phyloP scores from a whole-genome alignment of 495 filamentous ascomycete species.

The Penicillium paradoxum region DNA sequence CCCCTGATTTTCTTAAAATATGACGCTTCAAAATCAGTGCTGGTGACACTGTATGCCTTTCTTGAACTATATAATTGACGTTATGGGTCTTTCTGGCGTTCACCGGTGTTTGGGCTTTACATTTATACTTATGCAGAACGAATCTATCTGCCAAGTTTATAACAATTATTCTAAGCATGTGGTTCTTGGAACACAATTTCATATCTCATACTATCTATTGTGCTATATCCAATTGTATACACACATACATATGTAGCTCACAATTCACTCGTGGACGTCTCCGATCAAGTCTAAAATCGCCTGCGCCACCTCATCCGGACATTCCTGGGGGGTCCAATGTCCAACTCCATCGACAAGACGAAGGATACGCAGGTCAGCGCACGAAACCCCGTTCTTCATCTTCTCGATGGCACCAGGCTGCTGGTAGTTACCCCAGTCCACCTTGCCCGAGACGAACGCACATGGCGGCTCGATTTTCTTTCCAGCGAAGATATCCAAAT shows the following conservation, averaged over 20 bases:
- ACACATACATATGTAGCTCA: neutral
- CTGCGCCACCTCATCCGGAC: slow-evolving; percentile 49
- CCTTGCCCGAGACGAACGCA: slow-evolving; percentile 52
- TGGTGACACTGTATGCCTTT: slow-evolving; percentile 5
- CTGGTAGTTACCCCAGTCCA: slow-evolving; percentile 67
- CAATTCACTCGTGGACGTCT: slow-evolving; percentile 1
- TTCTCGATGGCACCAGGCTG: slow-evolving; percentile 57
- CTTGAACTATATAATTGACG: neutral
- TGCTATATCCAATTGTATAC: neutral
- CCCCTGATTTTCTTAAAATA: slow-evolving; percentile 15
- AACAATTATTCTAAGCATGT: neutral
- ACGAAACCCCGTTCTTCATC: slow-evolving; percentile 42
- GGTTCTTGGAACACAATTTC: neutral
- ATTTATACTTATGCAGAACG: neutral
- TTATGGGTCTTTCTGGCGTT: slow-evolving; percentile 1
- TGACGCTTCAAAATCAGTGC: slow-evolving; percentile 14
- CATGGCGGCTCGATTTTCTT: slow-evolving; percentile 59
- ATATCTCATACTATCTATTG: neutral
- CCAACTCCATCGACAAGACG: slow-evolving; percentile 54
- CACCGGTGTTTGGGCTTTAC: neutral
- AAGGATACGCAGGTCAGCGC: slow-evolving; percentile 46
- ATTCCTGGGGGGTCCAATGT: slow-evolving; percentile 66
- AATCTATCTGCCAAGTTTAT: neutral
- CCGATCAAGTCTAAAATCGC: slow-evolving; percentile 43
- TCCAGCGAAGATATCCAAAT: slow-evolving; percentile 56